Evolutionary conservation across 331 rosid genomes (phyloP).

Genomic region (Quercus phellos): DNA sequence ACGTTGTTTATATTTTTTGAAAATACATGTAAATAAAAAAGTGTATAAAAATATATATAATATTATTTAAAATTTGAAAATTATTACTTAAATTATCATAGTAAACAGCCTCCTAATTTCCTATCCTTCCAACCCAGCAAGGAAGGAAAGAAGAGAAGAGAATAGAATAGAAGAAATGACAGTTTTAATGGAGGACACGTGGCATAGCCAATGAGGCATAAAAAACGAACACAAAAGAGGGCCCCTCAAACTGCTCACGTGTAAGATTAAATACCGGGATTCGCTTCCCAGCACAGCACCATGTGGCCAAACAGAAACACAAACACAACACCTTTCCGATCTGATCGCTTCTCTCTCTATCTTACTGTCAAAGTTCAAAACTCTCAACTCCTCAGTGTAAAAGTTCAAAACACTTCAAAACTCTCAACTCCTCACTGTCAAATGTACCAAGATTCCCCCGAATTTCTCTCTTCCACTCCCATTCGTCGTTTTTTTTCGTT

Average conservation of each 20-base stretch:
- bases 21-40: too few relatives aligned
- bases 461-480: neutral
- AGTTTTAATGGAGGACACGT: conserved; percentile 32
- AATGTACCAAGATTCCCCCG: conserved; percentile 28
- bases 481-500: neutral
- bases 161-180: neutral
- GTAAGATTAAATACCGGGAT: conserved; percentile 44
- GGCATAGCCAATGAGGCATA: conserved; percentile 4
- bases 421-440: conserved; percentile 9
- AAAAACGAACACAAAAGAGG: conserved; percentile 15
- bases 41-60: too few relatives aligned
- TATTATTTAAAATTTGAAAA: too few relatives aligned
- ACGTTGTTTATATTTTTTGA: too few relatives aligned
- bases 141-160: too few relatives aligned
- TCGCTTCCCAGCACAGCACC: neutral
- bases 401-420: conserved; percentile 10
- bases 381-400: conserved; percentile 4
- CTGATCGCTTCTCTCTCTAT: neutral
- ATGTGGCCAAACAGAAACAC: conserved; percentile 11
- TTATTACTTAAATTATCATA: too few relatives aligned
- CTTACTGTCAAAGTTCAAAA: neutral
- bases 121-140: too few relatives aligned
- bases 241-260: conserved; percentile 51
- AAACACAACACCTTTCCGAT: conserved; percentile 5
- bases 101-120: too few relatives aligned